These are phyloP conservation scores for Magnaporthales sp. DNA, from an alignment of 2,329 filamentous ascomycete genomes.

Conservation along the genomic window DNA sequence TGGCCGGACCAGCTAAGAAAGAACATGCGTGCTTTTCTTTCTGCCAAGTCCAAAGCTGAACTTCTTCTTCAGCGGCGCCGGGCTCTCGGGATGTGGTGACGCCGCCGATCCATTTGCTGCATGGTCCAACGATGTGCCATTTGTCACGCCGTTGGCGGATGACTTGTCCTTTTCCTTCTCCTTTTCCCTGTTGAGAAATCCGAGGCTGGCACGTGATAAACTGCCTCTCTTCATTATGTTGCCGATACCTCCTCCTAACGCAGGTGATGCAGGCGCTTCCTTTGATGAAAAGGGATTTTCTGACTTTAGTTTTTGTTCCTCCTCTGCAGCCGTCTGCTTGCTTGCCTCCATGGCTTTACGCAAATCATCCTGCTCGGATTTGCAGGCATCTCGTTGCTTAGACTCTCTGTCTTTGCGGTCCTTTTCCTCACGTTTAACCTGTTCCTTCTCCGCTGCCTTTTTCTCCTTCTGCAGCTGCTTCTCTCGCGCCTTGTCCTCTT, in stretches of 20 bases:
- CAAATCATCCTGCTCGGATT: constrained; percentile 53
- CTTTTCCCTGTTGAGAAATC: constrained; percentile 47
- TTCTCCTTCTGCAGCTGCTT: constrained; percentile 58
- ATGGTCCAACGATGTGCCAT: constrained; percentile 1
- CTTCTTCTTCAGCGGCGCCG: constrained; percentile 41
- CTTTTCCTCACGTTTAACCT: constrained; percentile 34
- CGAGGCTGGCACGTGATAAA: constrained; percentile 67
- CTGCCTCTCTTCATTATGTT: constrained; percentile 34
- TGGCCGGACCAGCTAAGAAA: constrained; percentile 17
- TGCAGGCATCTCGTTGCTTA: constrained; percentile 27
- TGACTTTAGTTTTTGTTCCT: constrained; percentile 36
- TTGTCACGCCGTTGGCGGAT: background rate
- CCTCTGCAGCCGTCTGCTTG: constrained; percentile 51
- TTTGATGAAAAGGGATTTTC: constrained; percentile 25
- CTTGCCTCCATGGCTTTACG: constrained; percentile 57
- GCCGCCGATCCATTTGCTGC: background rate
- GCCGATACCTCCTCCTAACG: background rate
- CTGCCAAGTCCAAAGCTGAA: constrained; percentile 59
- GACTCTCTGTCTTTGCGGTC: constrained; percentile 26
- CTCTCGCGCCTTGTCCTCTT: constrained; percentile 55
- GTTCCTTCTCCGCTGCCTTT: constrained; percentile 36
- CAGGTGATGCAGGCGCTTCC: background rate
- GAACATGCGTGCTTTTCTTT: constrained; percentile 57
- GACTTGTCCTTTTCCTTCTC: constrained; percentile 17
- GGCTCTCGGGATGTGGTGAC: constrained; percentile 2